phyloP scores from a whole-genome alignment of 495 filamentous ascomycete species.

The Aspergillus cavernicola region DNA sequence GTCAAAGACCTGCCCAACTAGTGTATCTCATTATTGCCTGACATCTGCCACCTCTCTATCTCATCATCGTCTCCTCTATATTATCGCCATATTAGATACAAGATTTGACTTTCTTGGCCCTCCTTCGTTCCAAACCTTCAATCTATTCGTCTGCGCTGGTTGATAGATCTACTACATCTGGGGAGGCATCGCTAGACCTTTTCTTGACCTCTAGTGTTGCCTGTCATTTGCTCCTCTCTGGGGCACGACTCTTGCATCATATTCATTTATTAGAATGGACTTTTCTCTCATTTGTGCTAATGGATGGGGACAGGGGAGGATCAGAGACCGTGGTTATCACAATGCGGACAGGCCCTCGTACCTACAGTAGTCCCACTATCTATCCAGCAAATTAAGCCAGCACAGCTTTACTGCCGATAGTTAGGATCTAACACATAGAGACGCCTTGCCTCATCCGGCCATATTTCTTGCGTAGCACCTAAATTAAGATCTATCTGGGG shows the following conservation, averaged over 20 bases:
- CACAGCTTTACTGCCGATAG: background rate
- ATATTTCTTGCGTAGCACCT: background rate
- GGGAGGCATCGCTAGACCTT: background rate
- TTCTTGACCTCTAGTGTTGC: background rate
- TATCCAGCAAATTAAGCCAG: background rate
- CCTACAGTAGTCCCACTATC: background rate
- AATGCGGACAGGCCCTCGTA: background rate
- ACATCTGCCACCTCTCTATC: background rate
- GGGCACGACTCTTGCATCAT: background rate
- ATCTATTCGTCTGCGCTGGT: conserved; percentile 3
- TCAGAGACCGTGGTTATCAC: too few species aligned
- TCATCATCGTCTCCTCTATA: background rate
- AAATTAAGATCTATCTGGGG: background rate
- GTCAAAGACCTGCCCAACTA: background rate
- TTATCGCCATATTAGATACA: background rate
- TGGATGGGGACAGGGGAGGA: too few species aligned
- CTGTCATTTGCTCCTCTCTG: background rate
- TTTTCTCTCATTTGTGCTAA: too few species aligned
- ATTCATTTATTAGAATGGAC: too few species aligned
- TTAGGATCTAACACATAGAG: background rate
- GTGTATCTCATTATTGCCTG: background rate
- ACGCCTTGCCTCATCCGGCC: background rate
- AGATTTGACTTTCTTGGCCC: conserved; percentile 3
- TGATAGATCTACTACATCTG: conserved; percentile 4
- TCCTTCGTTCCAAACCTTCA: background rate